Evolutionary conservation across 2,329 filamentous ascomycete genomes (phyloP), one percentile per base, ranked within the genome.

Genomic region (Hypoxylon sp.): DNA sequence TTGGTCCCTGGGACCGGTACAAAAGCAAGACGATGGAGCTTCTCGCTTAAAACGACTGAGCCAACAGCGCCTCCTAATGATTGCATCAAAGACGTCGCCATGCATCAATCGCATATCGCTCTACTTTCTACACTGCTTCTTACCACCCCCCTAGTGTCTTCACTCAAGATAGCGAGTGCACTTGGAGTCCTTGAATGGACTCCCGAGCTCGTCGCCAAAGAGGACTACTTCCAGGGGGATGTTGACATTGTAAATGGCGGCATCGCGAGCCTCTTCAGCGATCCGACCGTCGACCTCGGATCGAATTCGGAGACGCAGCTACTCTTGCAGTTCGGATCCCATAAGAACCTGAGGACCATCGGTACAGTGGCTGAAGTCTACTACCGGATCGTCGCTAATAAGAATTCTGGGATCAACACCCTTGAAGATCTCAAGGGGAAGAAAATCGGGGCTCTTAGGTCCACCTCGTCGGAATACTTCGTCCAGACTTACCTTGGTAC

Each of bases 291-390:
- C 48, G 78, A 80, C 64, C 72, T 80, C 1, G 79, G 74, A 13
- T 74, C 72, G 51, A 80, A 80, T 63, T 77, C 79, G 42, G 79
- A 80, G 64, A 80, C 78, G 1, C 79, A 80, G 59, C 77, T 76
- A 2, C 77, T 80, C 11, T 73, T 73, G 6, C 75, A 78, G 50
- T 80, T 75, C 61, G 76, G 66, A 42, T 62, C 54, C 13, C 74
- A 79, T 73, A 73, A 64, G 33, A 78, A 79, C 68, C 58, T 77
- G 14, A 76, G 79, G 8, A 73, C 76, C 33, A 76, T 80, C 51
- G 75, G 77, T 64, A 77, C 76, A 54, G 73, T 79, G 17, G 77
- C 71, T 30, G 77, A 79, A 49, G 78, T 78, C 22, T 72, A 74
- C 49, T 80, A 80, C 72, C 77, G 78, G 25, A 72, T 80, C 3